Base-by-base conservation (phyloP, 257 asterid species). In the Solanum chaucha region DNA sequence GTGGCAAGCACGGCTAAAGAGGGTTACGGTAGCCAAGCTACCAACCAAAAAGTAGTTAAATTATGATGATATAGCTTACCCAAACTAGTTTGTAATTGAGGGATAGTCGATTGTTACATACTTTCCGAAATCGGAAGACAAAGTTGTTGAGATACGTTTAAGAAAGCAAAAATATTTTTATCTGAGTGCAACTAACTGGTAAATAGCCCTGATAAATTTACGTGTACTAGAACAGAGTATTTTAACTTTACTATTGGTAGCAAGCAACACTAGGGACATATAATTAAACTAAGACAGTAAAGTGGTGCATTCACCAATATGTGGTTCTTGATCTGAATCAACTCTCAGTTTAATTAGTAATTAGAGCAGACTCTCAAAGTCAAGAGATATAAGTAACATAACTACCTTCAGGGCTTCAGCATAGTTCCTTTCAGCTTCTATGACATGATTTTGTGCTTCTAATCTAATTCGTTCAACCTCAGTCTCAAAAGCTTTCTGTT, bases 401-500 rank as follows among this genome's bases (percentile, higher is more conserved):
- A 35, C 84, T 93, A 97, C 99, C 98, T 96, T 97, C 80, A 97
- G 89, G 75, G 88, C 94, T 88, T 95, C 99, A 71, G 92, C 94
- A 86, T 88, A 96, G 84, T 90, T 95, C 86, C 94, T 94, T 93
- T 97, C 99, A 41, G 96, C 95, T 89, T 96, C 98, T 85, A 92
- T 91, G 84, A 97, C 92, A 24, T 92, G 96, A 84, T 91, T 92
- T 81, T 97, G 98, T 75, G 98, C 98, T 89, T 96, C 99, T 87
- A 94, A 90, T 86, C 95, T 95, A 88, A 95, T 96, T 88, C 96
- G 93, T 90, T 93, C 98, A 74, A 95, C 90, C 89, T 97, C 99
- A 85, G 93, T 94, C 89, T 95, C 96, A 88, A 92, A 94, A 91
- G 89, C 89, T 86, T 97, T 97, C 87, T 93, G 97, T 74, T 90